Evolutionary conservation across 441 rosid species (phyloP).

Genomic region (Sinapis alba): DNA sequence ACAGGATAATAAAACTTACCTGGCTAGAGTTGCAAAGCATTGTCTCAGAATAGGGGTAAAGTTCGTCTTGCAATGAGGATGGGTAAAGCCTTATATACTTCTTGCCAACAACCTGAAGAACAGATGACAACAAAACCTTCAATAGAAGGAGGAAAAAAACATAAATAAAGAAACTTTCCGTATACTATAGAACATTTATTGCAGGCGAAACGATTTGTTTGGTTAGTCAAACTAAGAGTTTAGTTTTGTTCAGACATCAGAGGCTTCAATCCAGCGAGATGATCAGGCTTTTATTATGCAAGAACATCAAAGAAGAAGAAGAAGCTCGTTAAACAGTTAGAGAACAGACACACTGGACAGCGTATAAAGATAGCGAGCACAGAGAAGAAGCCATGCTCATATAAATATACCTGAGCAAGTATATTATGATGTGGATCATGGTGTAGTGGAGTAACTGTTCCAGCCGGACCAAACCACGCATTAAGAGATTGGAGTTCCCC

Average conservation of each 20-base stretch:
- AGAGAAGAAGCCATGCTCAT: conserved; percentile 18
- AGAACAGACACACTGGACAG: background rate
- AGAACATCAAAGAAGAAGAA: conserved; percentile 36
- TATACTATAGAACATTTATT: background rate
- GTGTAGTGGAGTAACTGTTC: conserved; percentile 94
- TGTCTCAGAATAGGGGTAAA: conserved; percentile 77
- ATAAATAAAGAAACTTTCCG: background rate
- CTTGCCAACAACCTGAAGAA: conserved; percentile 82
- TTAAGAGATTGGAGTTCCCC: conserved; percentile 85
- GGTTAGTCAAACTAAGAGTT: conserved; percentile 37
- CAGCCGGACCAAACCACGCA: conserved; percentile 98
- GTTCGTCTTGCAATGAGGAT: conserved; percentile 70
- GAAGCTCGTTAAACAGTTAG: conserved; percentile 24
- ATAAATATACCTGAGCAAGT: conserved; percentile 74
- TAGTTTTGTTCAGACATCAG: conserved; percentile 36
- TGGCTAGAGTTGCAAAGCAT: conserved; percentile 93
- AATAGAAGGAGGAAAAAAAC: background rate
- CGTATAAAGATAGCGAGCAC: conserved; percentile 1
- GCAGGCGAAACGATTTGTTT: conserved; percentile 30
- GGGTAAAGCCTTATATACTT: conserved; percentile 88
- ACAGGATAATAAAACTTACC: conserved; percentile 47
- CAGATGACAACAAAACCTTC: conserved; percentile 14
- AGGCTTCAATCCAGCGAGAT: conserved; percentile 40
- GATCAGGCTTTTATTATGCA: conserved; percentile 37
- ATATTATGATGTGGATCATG: conserved; percentile 99